Evolutionary conservation across 352 stramenopile genomes (phyloP), one percentile per base, ranked within the genome.

Genomic region (Pythium plurisporium): DNA sequence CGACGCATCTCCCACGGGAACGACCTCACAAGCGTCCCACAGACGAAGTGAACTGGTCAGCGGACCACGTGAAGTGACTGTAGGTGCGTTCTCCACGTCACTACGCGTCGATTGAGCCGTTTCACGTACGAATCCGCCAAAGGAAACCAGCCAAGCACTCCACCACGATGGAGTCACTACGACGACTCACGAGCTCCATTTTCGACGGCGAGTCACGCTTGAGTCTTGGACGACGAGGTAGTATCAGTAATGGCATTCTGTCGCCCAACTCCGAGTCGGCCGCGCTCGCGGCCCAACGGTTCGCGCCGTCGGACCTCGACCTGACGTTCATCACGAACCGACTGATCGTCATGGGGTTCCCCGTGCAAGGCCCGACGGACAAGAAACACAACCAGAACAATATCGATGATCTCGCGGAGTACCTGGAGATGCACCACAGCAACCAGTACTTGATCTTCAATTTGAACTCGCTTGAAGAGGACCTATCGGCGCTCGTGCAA

Each of bases 381-480:
- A 87, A 86, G 66, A 87, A 89, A 51, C 65, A 55, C 30, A 89
- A 91, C 48, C 58, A 77, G 31, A 81, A 87, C 54, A 95, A 94
- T 45, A 73, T 67, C 3, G 65, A 79, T 40, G 82, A 94, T 53
- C 67, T 95, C 27, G 79, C 70, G 20, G 42, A 64, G 25, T 87
- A 72, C 57, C 53, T 94, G 19, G 79, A 92, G 27, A 48, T 57
- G 1, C 46, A 71, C n/a, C 70, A 91, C 64, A 61, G 61, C 31
- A 65, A 74, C 23, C 78, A 80, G 48, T 94, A 85, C 55, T 46
- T 94, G 48, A 55, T 94, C n/a, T 89, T 95, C 59, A 93, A 88
- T 53, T 72, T 94, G 15, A 89, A 87, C 55, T 57, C 72, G 22
- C 55, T 91, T 14, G 67, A 82, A 33, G 66, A 76, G 14, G 60